Conservation (phyloP, 768 basidiomycete genomes). For the Cystoderma amianthinum region DNA sequence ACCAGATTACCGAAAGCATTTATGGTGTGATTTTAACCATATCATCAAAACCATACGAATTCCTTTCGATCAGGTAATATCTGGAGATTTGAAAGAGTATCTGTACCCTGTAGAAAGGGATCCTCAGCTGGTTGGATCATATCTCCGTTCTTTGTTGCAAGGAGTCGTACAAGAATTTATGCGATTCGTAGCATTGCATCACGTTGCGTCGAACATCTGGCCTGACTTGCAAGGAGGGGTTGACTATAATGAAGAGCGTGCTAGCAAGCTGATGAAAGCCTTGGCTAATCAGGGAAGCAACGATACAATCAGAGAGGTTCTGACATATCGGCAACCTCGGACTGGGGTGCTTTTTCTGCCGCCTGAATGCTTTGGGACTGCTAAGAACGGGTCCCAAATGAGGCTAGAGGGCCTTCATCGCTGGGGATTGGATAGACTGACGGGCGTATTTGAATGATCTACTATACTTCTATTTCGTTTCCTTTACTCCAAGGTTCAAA, state of each 20-base stretch:
- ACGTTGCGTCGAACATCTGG: conserved; percentile 74
- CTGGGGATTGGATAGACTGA: too few species aligned
- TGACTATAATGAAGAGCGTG: conserved; percentile 24
- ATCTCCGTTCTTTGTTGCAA: conserved; percentile 49
- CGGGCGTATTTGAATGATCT: too few species aligned
- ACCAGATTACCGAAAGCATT: conserved; percentile 72
- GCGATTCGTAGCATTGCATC: conserved; percentile 67
- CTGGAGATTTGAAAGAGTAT: conserved; percentile 49
- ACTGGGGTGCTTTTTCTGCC: conserved; percentile 31
- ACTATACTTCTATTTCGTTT: too few species aligned
- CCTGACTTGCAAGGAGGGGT: conserved; percentile 34
- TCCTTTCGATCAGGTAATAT: conserved; percentile 43
- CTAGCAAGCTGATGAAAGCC: conserved; percentile 40
- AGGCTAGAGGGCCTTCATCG: conserved; percentile 15
- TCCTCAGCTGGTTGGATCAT: conserved; percentile 53
- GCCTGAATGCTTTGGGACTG: conserved; percentile 40
- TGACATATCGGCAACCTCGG: conserved; percentile 46
- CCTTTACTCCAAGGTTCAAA: too few species aligned
- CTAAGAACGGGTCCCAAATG: conserved; percentile 13
- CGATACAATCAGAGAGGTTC: conserved; percentile 43
- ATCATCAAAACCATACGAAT: conserved; percentile 53
- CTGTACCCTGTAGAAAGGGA: conserved; percentile 68
- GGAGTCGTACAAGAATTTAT: conserved; percentile 48
- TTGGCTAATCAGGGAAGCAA: conserved; percentile 43
- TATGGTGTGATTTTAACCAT: conserved; percentile 80